Base-by-base conservation (phyloP, 148 eudicot species). In the Euryodendron excelsum region DNA sequence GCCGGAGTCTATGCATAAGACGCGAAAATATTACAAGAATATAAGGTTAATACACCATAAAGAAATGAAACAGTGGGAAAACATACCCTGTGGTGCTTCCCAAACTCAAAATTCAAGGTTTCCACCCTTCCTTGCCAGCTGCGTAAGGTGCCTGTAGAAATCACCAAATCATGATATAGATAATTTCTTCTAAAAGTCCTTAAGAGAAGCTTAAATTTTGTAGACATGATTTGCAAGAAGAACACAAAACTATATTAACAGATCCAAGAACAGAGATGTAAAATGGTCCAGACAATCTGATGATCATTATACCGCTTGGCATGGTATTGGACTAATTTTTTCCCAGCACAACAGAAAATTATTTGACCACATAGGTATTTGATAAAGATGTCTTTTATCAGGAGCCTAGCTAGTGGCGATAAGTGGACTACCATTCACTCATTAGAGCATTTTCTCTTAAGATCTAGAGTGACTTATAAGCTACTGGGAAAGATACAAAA, bases 71-170 rank as follows among this genome's bases (percentile, higher is more conserved):
- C 12, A 34, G 61, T 13, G 36, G 33, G 72, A 58, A 27, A 7
- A 45, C 69, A 27, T 79, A 96, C 99, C 85, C 93, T 96, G 73
- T 93, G 92, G 85, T 93, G 99, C 82, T 96, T 98, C 17, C 93
- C 89, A 78, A 96, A 96, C 74, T 88, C 85, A 75, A 93, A 96
- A 76, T 90, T 85, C 68, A 96, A 89, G 99, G 50, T 82, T 71
- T 39, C 99, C 98, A 17, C 95, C 95, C 85, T 87, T 89, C 80
- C 85, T 85, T 41, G 99, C 89, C 50, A 96, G 90, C 80, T 96
- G 92, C 21, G 83, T 83, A 60, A 96, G 94, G 80, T 96, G 98
- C 95, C 99, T 93, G 84, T 81, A 74, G 5, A 77, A 67, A 75
- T 72, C 31, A 70, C 61, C 7, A 34, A 31, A 75, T 28, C 18